phyloP scores from a whole-genome alignment of 1,284 basidiomycete genomes.

The Vanrija sp. region DNA sequence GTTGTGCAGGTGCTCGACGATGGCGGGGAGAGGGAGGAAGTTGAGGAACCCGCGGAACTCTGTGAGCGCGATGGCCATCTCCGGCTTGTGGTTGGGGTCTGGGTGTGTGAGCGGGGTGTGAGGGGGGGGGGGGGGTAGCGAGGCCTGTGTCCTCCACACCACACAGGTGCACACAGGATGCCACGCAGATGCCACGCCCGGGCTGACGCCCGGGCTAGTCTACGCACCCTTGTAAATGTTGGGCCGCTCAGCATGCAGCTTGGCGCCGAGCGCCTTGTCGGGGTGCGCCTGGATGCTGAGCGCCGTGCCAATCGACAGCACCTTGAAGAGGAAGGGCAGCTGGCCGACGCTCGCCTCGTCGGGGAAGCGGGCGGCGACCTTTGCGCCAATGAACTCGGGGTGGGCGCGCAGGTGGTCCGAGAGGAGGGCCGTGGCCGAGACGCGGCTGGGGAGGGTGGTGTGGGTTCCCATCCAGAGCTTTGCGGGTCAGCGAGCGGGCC shows the following conservation, averaged over 20 bases:
- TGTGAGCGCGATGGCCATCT: constrained; percentile 95
- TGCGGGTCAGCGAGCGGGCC: not conserved
- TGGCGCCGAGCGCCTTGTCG: constrained; percentile 80
- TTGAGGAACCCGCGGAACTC: constrained; percentile 72
- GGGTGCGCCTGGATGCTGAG: constrained; percentile 97
- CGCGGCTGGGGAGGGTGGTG: constrained; percentile 73
- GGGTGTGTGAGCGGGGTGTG: not conserved
- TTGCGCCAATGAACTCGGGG: constrained; percentile 64
- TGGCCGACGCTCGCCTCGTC: constrained; percentile 61
- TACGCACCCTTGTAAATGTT: constrained; percentile 81
- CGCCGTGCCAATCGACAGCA: constrained; percentile 88
- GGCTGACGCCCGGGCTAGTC: not conserved
- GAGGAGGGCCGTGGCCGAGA: constrained; percentile 56
- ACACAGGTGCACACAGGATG: not conserved
- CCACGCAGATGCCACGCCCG: not conserved
- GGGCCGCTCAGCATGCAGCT: constrained; percentile 68
- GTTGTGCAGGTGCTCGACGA: constrained; percentile 60
- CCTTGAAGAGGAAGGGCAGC: constrained; percentile 89
- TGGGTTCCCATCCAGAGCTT: constrained; percentile 99
- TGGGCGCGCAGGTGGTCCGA: constrained; percentile 62
- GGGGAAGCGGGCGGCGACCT: constrained; percentile 61
- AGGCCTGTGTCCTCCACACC: too few species aligned
- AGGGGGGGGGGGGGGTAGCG: too few species aligned
- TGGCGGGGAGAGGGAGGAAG: constrained; percentile 56
- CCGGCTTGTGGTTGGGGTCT: constrained; percentile 59